Evolutionary conservation across 2,329 filamentous ascomycete genomes (phyloP).

Genomic region (Trichoderma endophyticum): DNA sequence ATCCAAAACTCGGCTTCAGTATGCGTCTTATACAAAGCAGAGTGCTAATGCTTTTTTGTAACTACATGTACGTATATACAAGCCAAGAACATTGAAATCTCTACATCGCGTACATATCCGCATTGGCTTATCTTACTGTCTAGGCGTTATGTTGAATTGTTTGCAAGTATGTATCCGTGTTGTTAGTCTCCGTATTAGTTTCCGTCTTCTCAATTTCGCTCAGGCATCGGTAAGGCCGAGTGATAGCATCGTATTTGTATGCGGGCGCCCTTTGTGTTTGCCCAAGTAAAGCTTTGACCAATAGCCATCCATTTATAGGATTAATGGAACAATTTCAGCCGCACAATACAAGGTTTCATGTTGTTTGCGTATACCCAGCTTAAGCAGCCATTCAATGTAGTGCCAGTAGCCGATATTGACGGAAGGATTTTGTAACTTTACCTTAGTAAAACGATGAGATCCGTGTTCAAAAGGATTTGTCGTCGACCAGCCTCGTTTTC

Average conservation of each 20-base stretch:
- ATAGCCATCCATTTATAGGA: not conserved
- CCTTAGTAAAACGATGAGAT: not conserved
- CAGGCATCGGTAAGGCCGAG: not conserved
- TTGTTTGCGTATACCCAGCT: not conserved
- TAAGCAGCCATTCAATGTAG: not conserved
- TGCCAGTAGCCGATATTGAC: not conserved
- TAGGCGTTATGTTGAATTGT: not conserved
- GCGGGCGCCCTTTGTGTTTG: not conserved
- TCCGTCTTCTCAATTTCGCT: not conserved
- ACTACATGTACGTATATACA: not conserved
- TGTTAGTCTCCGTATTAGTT: not conserved
- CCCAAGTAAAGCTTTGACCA: not conserved
- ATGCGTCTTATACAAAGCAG: not conserved
- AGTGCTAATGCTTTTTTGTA: not conserved
- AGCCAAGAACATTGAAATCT: not conserved
- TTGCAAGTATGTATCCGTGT: not conserved
- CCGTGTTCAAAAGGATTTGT: not conserved
- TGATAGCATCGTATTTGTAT: not conserved
- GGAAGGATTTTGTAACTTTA: not conserved
- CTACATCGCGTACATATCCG: not conserved
- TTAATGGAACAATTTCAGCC: not conserved
- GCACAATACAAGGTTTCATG: not conserved
- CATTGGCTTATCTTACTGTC: not conserved
- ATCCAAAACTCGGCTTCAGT: not conserved
- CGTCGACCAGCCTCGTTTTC: not conserved